Percentiles rank a stretch among this genome's conserved stretches.
phyloP scores from a whole-genome alignment of 1,284 basidiomycete genomes.

The Rhodotorula mucilaginosa region DNA sequence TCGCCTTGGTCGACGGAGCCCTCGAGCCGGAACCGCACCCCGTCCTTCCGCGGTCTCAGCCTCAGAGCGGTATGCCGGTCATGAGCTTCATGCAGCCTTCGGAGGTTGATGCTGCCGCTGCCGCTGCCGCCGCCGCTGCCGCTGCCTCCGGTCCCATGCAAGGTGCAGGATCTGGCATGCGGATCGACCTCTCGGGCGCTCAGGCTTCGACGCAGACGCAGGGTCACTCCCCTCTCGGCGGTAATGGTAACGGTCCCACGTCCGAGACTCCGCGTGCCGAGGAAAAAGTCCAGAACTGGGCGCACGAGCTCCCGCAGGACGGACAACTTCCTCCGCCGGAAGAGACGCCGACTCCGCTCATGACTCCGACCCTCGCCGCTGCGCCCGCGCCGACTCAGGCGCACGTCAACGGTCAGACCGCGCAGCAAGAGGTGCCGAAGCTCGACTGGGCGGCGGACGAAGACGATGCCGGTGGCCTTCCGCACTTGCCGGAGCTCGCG shows the following conservation, averaged over 20 bases:
- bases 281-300: slow-evolving; percentile 34
- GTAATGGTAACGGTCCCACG: neutral
- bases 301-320: slow-evolving; percentile 18
- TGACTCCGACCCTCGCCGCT: neutral
- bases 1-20: slow-evolving; percentile 32
- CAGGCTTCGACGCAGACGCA: neutral
- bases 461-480: slow-evolving; percentile 8
- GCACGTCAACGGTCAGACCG: neutral
- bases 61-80: neutral
- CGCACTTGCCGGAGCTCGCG: slow-evolving; percentile 29
- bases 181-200: neutral
- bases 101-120: slow-evolving; percentile 21
- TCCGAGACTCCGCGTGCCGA: slow-evolving; percentile 2
- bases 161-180: too few relatives aligned
- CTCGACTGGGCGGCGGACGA: slow-evolving; percentile 36
- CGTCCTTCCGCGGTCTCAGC: neutral
- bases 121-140: slow-evolving; percentile 39
- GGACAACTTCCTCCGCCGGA: slow-evolving; percentile 20
- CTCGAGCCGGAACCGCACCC: slow-evolving; percentile 13
- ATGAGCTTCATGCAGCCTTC: slow-evolving; percentile 34
- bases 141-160: neutral
- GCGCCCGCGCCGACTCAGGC: neutral
- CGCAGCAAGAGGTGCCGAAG: neutral
- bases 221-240: neutral
- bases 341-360: slow-evolving; percentile 11